Evolutionary conservation across 2,329 filamentous ascomycete species (phyloP).

Genomic region (Ceratocystis lukuohia): DNA sequence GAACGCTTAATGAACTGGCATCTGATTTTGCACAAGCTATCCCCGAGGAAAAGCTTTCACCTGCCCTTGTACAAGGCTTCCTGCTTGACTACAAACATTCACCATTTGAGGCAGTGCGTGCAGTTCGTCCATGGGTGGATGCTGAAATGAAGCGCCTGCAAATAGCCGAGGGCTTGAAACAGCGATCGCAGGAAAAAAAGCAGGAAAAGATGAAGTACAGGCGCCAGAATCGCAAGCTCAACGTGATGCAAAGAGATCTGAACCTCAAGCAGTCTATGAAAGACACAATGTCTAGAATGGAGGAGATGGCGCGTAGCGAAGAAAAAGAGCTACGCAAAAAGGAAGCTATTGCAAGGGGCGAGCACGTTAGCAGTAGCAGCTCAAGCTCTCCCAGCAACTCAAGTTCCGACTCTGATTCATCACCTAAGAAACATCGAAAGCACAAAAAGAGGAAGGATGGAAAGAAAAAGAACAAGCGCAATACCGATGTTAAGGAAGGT

Average conservation of each 20-base stretch:
- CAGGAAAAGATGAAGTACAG: background rate
- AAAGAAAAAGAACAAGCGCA: background rate
- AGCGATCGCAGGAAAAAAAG: conserved; percentile 2
- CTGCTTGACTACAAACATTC: conserved; percentile 48
- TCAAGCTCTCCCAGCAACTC: background rate
- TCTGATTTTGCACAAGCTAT: conserved; percentile 38
- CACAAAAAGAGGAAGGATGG: background rate
- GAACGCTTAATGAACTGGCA: conserved; percentile 10
- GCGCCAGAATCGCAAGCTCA: conserved; percentile 9
- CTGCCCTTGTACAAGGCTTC: conserved; percentile 53
- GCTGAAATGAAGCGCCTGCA: conserved; percentile 11
- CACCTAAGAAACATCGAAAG: conserved; percentile 3
- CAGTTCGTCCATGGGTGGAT: conserved; percentile 27
- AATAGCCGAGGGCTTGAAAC: conserved; percentile 4
- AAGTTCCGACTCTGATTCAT: background rate
- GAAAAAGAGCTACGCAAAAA: conserved; percentile 2
- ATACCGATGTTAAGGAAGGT: background rate
- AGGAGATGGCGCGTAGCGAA: background rate
- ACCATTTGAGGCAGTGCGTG: conserved; percentile 39
- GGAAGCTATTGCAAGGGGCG: background rate
- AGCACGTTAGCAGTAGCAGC: background rate
- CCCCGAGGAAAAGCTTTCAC: conserved; percentile 39
- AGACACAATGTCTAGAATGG: background rate
- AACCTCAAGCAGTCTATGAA: conserved; percentile 15
- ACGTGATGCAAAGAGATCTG: conserved; percentile 10